Conservation (phyloP, 257 asterid genomes). For the Solanum appendiculatum region DNA sequence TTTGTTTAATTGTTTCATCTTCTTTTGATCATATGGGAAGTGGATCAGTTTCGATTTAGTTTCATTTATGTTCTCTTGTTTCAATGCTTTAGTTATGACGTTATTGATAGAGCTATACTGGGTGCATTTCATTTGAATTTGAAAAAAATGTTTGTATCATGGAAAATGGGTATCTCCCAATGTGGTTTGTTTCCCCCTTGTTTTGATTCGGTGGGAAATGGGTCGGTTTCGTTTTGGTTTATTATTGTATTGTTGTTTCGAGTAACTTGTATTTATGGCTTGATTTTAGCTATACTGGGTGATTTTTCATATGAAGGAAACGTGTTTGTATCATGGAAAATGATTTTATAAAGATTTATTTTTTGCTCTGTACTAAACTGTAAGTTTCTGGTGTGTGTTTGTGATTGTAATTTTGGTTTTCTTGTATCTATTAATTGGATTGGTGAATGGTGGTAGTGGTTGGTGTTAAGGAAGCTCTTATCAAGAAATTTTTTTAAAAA, state of each 20-base stretch:
- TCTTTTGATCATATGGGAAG: background rate
- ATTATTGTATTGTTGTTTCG: background rate
- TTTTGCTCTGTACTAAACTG: background rate
- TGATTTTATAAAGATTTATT: background rate
- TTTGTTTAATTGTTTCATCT: background rate
- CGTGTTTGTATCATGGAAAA: background rate
- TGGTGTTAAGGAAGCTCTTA: background rate
- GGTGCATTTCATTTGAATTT: background rate
- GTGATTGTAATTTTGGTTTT: background rate
- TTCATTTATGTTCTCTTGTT: background rate
- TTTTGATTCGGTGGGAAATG: background rate
- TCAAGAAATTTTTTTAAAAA: background rate
- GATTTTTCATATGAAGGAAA: background rate
- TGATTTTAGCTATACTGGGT: background rate
- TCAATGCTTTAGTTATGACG: background rate
- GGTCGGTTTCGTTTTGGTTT: background rate
- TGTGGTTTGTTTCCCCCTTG: background rate
- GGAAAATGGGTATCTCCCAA: background rate
- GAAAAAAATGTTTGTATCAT: background rate
- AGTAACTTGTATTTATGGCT: background rate
- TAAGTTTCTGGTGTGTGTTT: background rate
- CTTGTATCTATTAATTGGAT: background rate
- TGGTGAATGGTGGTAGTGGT: background rate
- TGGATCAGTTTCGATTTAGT: background rate
- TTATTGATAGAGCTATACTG: background rate